Evolutionary conservation across 768 basidiomycete genomes (phyloP).

Genomic region (Dacryopinax primogenitus): DNA sequence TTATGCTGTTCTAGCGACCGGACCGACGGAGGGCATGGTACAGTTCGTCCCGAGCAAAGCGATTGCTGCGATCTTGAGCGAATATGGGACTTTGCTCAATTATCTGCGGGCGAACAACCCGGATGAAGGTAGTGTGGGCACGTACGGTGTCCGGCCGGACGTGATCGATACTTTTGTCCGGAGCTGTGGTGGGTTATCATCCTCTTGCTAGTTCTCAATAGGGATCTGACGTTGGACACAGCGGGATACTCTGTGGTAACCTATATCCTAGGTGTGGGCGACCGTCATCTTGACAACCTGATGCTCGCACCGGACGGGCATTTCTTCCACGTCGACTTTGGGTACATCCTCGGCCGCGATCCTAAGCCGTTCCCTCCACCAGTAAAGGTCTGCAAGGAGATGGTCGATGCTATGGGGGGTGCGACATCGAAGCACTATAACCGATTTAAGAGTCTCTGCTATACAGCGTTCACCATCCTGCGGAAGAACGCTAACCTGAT

Average conservation of each 20-base stretch:
- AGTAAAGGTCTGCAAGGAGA: constrained; percentile 97
- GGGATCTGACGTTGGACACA: constrained; percentile 27
- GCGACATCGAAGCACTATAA: constrained; percentile 88
- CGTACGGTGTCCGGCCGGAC: constrained; percentile 84
- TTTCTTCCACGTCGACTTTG: constrained; percentile 99
- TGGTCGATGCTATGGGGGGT: constrained; percentile 99
- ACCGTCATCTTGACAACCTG: constrained; percentile 91
- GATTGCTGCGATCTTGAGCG: constrained; percentile 86
- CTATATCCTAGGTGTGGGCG: constrained; percentile 90
- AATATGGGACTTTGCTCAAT: constrained; percentile 75
- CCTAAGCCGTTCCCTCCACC: constrained; percentile 96
- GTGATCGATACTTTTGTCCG: constrained; percentile 94
- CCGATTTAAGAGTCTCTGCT: constrained; percentile 91
- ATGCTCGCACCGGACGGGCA: constrained; percentile 88
- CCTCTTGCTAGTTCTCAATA: background rate
- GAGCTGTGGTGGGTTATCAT: constrained; percentile 69
- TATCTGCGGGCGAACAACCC: constrained; percentile 78
- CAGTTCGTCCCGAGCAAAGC: constrained; percentile 95
- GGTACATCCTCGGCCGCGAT: constrained; percentile 93
- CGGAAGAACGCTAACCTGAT: constrained; percentile 96
- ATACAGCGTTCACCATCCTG: constrained; percentile 93
- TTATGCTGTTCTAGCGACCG: constrained; percentile 88
- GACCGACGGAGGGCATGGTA: constrained; percentile 83
- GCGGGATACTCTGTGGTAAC: constrained; percentile 98
- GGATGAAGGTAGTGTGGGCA: constrained; percentile 88